Conservation (phyloP, 371 early-diverging fungal species). For the Mortierella sp. region DNA sequence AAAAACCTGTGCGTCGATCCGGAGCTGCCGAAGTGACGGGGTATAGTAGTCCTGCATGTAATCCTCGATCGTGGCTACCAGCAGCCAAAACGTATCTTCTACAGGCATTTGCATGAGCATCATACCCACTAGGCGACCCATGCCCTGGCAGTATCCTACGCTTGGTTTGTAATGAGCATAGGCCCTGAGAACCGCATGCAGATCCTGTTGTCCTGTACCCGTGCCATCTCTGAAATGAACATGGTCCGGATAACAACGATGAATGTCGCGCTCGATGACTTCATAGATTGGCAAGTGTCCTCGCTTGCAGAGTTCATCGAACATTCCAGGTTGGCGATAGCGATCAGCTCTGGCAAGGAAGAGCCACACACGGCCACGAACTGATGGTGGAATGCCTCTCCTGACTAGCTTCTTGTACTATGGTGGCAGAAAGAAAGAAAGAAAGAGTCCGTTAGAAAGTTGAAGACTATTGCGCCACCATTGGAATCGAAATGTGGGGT, state of each 20-base stretch:
- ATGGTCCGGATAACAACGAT: constrained; percentile 89
- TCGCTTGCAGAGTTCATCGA: constrained; percentile 47
- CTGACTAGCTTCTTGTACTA: constrained; percentile 75
- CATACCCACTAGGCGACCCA: constrained; percentile 93
- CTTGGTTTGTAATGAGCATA: constrained; percentile 90
- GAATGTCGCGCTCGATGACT: constrained; percentile 90
- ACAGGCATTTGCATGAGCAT: constrained; percentile 89
- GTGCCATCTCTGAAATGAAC: constrained; percentile 70
- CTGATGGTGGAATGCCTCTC: constrained; percentile 79
- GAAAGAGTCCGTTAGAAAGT: too few species aligned
- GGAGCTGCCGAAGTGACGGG: constrained; percentile 77
- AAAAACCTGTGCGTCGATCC: constrained; percentile 87
- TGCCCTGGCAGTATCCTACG: constrained; percentile 96
- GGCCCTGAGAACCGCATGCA: constrained; percentile 82
- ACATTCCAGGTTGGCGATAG: constrained; percentile 59
- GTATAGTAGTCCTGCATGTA: constrained; percentile 84
- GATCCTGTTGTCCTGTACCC: constrained; percentile 73
- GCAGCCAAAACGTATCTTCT: constrained; percentile 90
- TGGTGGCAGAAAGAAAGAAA: too few species aligned
- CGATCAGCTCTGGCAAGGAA: constrained; percentile 65
- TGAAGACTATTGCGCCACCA: too few species aligned
- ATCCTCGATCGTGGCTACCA: constrained; percentile 80
- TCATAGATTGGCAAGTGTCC: constrained; percentile 69
- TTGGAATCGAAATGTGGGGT: too few species aligned
- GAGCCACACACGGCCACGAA: constrained; percentile 82